These are phyloP conservation scores for Suillus sp. DNA, from an alignment of 768 basidiomycete genomes.

Conservation along the genomic window DNA sequence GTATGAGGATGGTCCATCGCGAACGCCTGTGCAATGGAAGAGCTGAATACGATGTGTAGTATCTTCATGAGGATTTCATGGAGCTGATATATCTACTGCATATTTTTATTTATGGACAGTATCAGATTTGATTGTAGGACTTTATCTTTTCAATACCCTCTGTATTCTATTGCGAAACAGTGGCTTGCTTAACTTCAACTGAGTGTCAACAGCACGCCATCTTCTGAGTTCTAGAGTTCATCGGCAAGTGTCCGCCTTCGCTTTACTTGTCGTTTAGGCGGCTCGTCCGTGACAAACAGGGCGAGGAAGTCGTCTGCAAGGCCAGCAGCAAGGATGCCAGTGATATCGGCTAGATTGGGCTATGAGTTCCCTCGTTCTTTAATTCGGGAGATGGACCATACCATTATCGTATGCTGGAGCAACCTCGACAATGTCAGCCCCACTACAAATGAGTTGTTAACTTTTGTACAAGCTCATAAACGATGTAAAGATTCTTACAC, in stretches of 20 bases:
- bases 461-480: background rate
- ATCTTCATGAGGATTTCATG: background rate
- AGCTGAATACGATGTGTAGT: constrained; percentile 15
- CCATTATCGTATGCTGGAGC: constrained; percentile 74
- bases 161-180: constrained; percentile 21
- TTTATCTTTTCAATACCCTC: constrained; percentile 23
- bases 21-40: constrained; percentile 54
- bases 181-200: background rate
- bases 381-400: constrained; percentile 28
- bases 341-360: constrained; percentile 57
- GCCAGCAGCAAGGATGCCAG: constrained; percentile 68
- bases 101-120: constrained; percentile 21
- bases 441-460: constrained; percentile 38
- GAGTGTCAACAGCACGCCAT: background rate
- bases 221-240: constrained; percentile 27
- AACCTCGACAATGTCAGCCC: constrained; percentile 77
- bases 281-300: constrained; percentile 51
- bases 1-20: constrained; percentile 59
- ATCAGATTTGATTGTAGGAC: constrained; percentile 18
- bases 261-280: constrained; percentile 32
- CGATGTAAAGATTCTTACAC: constrained; percentile 49
- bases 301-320: constrained; percentile 70
- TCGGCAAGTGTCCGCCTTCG: constrained; percentile 24
- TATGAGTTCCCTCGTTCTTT: constrained; percentile 7
- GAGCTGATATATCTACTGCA: background rate